Conservation (phyloP, 2,329 filamentous ascomycete genomes). For the Coniochaeta ligniaria region DNA sequence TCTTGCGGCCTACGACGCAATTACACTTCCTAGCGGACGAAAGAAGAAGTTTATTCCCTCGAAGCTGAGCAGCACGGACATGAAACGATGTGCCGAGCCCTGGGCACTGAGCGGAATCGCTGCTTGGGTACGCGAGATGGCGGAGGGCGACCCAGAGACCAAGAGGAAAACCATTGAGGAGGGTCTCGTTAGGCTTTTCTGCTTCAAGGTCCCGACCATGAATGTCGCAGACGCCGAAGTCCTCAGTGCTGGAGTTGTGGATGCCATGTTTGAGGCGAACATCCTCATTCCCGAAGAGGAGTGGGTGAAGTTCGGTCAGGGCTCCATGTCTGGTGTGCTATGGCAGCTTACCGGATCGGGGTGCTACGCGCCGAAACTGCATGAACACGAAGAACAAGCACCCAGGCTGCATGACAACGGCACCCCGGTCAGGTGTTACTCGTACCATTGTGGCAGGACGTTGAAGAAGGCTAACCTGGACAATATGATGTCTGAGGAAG, state of each 20-base stretch:
- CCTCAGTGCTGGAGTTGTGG: slow-evolving; percentile 69
- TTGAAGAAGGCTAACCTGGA: slow-evolving; percentile 90
- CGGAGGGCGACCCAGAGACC: slow-evolving; percentile 83
- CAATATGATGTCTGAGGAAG: slow-evolving; percentile 60
- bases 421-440: slow-evolving; percentile 76
- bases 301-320: slow-evolving; percentile 88
- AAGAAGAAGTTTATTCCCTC: slow-evolving; percentile 79
- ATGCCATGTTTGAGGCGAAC: slow-evolving; percentile 70
- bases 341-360: slow-evolving; percentile 89
- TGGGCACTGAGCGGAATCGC: slow-evolving; percentile 91
- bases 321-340: slow-evolving; percentile 77
- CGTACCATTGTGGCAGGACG: slow-evolving; percentile 87
- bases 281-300: slow-evolving; percentile 86
- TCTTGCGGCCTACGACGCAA: slow-evolving; percentile 67
- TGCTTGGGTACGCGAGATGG: slow-evolving; percentile 79
- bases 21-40: slow-evolving; percentile 70
- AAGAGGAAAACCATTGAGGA: slow-evolving; percentile 80
- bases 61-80: slow-evolving; percentile 74
- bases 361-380: slow-evolving; percentile 82
- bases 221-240: slow-evolving; percentile 95
- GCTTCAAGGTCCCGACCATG: slow-evolving; percentile 94
- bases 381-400: slow-evolving; percentile 54
- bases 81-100: slow-evolving; percentile 77
- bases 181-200: slow-evolving; percentile 82
- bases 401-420: slow-evolving; percentile 69